Evolutionary conservation across 306 rosid species (phyloP), one percentile per base, ranked within the genome.

Genomic region (Quercus variabilis): DNA sequence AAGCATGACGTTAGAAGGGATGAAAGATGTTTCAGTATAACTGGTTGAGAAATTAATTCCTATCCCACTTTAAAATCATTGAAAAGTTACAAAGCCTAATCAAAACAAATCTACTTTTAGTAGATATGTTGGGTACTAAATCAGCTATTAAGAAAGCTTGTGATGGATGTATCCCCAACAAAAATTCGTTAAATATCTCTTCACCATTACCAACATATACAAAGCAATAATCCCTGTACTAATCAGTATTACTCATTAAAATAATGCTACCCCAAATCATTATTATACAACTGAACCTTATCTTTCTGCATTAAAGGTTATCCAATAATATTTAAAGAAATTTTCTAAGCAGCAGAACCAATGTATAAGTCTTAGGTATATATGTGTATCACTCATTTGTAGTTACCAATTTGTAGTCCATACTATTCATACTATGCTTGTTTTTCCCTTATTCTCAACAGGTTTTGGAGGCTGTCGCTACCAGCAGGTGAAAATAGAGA

Each of bases 401-500:
- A 12, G 5, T 41, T 25, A 25, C 4, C n/a, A 75, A 17, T 21
- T 57, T 57, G 20, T 59, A 25, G 17, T 21, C 65, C 17, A 49
- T 13, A 12, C 54, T 10, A 12, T 49, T 49, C 15, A 49, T 49
- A 10, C 4, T 11, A 12, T 41, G 8, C 35, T 15, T 30, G 69
- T 63, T 35, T 43, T 67, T 17, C 14, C 55, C 11, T 20, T 49
- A 17, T 49, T 46, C 2, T 71, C 13, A 58, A 5, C 83, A 95
- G 99, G 83, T 92, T 95, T 85, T 95, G 99, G 99, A 95, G 99
- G 88, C 81, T 95, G 10, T 91, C 99, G 10, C 54, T 95, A 74
- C 92, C 95, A 1, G 52, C 30, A 20, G 99, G 92, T 74, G 90
- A 84, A 80, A 89, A 46, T 21, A 92, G 99, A 84, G 97, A 95